Evolutionary conservation across 148 eudicot genomes (phyloP), one percentile per base, ranked within the genome.

Genomic region (Amaranthus cruentus): DNA sequence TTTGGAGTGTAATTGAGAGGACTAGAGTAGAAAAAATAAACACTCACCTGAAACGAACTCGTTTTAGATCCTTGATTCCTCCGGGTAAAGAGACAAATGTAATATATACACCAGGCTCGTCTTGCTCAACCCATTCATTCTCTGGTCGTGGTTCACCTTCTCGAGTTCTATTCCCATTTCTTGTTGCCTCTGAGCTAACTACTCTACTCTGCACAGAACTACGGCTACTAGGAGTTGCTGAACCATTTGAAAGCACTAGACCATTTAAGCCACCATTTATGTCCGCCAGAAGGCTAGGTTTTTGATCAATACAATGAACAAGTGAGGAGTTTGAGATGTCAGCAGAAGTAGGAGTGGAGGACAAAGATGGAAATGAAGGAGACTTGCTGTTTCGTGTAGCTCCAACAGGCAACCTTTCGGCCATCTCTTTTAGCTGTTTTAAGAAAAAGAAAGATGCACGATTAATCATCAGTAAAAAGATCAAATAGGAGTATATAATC

Each of bases 111-210:
- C 98, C 98, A 62, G 93, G 91, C 69, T 94, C 98, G 64, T 94
- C 93, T 87, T 94, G 98, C 80, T 94, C 97, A 69, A 94, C 97
- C 98, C 98, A 90, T 83, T 94, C 97, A 60, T 72, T 85, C 57
- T 91, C 93, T 65, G 69, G 79, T 73, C 81, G 91, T 72, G 89
- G 52, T 74, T 91, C 97, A 70, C 82, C 79, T 77, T 91, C 96
- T 81, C 82, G 87, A 67, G 74, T 82, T 87, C 84, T 89, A 73
- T 77, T 82, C 52, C 87, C 88, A 65, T 80, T 87, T 87, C 84
- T 91, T n/a, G 89, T 78, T 56, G 83, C 77, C 72, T 88, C 96
- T 73, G 87, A 70, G 43, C 78, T 75, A 62, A 57, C 85, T 57
- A 53, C 81, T 84, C 84, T 85, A 77, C 81, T 89, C 63, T 85